Conservation (phyloP, 495 filamentous ascomycete genomes). For the Pseudevernia furfuracea region DNA sequence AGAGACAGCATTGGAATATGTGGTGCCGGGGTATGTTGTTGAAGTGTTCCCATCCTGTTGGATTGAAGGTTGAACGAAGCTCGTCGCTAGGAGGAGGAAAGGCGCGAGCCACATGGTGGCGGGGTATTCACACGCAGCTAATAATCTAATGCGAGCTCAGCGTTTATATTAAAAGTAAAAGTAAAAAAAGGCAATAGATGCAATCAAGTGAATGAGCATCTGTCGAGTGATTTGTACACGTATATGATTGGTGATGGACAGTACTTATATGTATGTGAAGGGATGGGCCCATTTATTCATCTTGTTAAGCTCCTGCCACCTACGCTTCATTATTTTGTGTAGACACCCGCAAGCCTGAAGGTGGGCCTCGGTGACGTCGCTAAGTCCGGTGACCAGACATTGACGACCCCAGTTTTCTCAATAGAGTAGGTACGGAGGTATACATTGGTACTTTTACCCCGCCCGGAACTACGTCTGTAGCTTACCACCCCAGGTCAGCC, state of each 20-base stretch:
- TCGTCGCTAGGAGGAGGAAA: constrained; percentile 15
- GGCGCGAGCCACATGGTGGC: constrained; percentile 20
- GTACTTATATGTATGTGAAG: too few relatives aligned
- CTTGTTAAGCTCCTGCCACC: background rate
- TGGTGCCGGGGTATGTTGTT: constrained; percentile 23
- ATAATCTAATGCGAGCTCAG: constrained; percentile 6
- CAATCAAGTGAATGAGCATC: constrained; percentile 12
- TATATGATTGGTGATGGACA: too few relatives aligned
- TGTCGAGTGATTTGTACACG: background rate
- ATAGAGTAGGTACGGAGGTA: too few relatives aligned
- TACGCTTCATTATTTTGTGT: too few relatives aligned
- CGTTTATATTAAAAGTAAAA: background rate
- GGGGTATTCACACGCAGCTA: background rate
- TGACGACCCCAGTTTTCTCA: too few relatives aligned
- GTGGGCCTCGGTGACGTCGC: too few relatives aligned
- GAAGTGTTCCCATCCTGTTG: constrained; percentile 24
- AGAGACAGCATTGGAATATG: constrained; percentile 24
- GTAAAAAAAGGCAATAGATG: background rate
- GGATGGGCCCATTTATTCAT: background rate
- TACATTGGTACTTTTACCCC: too few relatives aligned
- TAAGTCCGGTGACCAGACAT: too few relatives aligned
- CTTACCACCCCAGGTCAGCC: too few relatives aligned
- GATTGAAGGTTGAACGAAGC: constrained; percentile 11
- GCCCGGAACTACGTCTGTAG: too few relatives aligned
- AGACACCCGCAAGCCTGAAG: too few relatives aligned